phyloP scores from a whole-genome alignment of 139 green algal genomes.

The Chlamydomonas incerta region DNA sequence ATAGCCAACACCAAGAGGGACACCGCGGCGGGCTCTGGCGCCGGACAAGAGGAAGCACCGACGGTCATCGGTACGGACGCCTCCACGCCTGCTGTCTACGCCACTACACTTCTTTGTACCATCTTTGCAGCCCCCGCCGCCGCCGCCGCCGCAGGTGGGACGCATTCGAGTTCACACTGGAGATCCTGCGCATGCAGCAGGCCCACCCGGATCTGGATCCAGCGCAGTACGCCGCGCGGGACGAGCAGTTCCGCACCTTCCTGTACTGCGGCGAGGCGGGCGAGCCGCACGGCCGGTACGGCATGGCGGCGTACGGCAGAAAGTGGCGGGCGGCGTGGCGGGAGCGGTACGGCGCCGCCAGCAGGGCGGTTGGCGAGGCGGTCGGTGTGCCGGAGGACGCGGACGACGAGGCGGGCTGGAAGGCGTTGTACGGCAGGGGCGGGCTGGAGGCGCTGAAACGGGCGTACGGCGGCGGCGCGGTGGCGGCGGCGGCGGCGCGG shows the following conservation, averaged over 20 bases:
- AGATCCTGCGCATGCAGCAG: conserved; percentile 48
- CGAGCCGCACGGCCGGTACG: conserved; percentile 3
- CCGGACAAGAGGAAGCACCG: no score
- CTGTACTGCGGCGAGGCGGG: not conserved
- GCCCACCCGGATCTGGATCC: conserved; percentile 34
- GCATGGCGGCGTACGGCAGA: conserved; percentile 22
- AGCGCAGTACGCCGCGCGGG: not conserved
- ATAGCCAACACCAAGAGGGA: no score
- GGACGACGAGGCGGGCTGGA: not conserved
- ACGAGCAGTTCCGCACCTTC: conserved; percentile 22
- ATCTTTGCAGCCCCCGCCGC: no score
- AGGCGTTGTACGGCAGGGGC: not conserved
- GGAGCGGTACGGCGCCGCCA: not conserved
- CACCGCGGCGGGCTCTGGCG: no score
- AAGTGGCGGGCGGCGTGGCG: not conserved
- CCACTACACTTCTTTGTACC: no score
- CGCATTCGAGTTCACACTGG: conserved; percentile 27
- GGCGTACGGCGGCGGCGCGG: not conserved
- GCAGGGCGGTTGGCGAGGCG: not conserved
- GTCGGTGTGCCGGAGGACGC: not conserved
- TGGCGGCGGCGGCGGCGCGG: not conserved
- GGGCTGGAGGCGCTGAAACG: not conserved
- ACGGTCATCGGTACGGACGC: no score
- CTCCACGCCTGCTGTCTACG: no score
- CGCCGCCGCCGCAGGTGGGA: conserved; percentile 19